Percentiles rank a stretch among this genome's conserved stretches.
Conservation (phyloP, 2,329 filamentous ascomycete species). For the Xylaria sp. region DNA sequence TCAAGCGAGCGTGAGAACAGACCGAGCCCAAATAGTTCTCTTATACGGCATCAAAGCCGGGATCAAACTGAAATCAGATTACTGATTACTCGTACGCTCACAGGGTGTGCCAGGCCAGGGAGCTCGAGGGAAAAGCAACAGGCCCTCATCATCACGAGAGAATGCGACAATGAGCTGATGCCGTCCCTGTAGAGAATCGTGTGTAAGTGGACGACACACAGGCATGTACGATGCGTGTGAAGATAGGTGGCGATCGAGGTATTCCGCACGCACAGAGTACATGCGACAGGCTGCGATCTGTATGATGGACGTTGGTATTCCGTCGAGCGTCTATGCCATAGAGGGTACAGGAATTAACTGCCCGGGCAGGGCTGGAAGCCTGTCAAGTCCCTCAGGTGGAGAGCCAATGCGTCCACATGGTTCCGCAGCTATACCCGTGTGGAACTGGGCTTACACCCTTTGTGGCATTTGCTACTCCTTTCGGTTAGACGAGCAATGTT, state of each 20-base stretch:
- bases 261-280: too few species aligned
- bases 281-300: too few species aligned
- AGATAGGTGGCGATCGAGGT: too few species aligned
- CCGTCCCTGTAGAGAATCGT: conserved; percentile 8
- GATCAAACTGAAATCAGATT: conserved; percentile 10
- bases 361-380: not conserved
- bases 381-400: conserved; percentile 13
- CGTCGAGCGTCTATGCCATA: too few species aligned
- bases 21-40: not conserved
- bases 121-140: conserved; percentile 20
- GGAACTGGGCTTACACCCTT: conserved; percentile 6
- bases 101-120: conserved; percentile 18
- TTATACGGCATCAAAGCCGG: not conserved
- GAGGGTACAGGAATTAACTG: not conserved
- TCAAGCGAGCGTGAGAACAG: not conserved
- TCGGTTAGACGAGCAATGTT: not conserved
- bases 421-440: conserved; percentile 18
- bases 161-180: conserved; percentile 22
- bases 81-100: conserved; percentile 18
- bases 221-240: not conserved
- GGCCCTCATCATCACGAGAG: conserved; percentile 14
- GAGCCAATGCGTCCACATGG: conserved; percentile 18
- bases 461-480: not conserved
- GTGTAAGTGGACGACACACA: not conserved
- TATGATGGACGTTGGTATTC: too few species aligned